Conservation (phyloP, 169 alveolate species). For the Ichthyophthirius multifiliis region DNA sequence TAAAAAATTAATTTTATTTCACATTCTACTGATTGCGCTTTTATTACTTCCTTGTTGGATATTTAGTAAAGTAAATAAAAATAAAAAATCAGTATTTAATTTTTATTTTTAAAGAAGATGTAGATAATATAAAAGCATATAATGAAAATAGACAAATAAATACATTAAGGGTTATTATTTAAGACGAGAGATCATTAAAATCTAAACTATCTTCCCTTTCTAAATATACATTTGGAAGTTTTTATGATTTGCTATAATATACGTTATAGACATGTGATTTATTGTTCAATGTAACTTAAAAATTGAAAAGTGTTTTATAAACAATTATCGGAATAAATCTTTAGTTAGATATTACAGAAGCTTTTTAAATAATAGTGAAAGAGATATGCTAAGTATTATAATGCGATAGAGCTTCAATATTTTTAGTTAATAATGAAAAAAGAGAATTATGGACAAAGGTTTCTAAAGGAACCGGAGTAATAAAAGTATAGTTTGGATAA, state of each 20-base stretch:
- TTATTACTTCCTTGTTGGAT: not conserved
- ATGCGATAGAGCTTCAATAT: conserved; percentile 80
- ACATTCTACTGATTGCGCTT: not conserved
- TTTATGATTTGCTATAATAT: not conserved
- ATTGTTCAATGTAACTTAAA: not conserved
- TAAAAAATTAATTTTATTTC: not conserved
- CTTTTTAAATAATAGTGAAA: conserved; percentile 30
- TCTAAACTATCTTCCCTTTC: not conserved
- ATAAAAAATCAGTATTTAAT: no score
- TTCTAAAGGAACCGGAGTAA: conserved; percentile 58
- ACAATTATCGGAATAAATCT: not conserved
- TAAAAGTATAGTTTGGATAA: conserved; percentile 63
- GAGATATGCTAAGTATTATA: conserved; percentile 45
- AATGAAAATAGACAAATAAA: not conserved
- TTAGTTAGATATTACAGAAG: conserved; percentile 17
- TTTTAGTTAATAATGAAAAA: conserved; percentile 60
- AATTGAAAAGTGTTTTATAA: not conserved
- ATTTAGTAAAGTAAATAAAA: not conserved
- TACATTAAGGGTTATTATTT: not conserved
- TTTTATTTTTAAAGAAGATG: not conserved
- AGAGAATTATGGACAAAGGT: conserved; percentile 67
- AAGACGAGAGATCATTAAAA: not conserved
- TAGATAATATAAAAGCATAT: not conserved
- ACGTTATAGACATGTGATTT: not conserved
- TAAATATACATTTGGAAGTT: not conserved